These are phyloP conservation scores for Chaetomium sp. DNA, from an alignment of 2,329 filamentous ascomycete genomes.

Conservation along the genomic window DNA sequence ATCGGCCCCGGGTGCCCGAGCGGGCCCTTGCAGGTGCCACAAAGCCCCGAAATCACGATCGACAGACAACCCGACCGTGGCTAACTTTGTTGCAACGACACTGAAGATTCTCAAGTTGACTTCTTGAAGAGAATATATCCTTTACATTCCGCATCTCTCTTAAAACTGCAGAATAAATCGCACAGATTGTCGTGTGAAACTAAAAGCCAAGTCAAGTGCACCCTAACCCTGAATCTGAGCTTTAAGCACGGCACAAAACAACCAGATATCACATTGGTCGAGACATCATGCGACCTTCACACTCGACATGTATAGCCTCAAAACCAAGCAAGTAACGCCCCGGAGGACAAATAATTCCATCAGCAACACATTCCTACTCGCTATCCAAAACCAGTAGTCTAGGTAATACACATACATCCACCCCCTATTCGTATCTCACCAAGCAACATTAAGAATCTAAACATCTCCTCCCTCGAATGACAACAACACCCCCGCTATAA, in stretches of 20 bases:
- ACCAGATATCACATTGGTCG: background rate
- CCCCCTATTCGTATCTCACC: background rate
- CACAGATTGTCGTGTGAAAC: background rate
- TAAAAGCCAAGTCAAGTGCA: background rate
- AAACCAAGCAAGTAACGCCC: slow-evolving; percentile 6
- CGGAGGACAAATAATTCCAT: slow-evolving; percentile 3
- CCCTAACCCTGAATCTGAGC: background rate
- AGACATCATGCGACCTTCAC: background rate
- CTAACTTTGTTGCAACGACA: slow-evolving; percentile 12
- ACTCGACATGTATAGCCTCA: background rate
- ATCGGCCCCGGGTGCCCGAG: background rate
- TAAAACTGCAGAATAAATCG: background rate
- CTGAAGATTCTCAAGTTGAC: background rate
- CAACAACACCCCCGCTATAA: background rate
- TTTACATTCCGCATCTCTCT: too few relatives aligned
- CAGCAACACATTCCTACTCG: background rate
- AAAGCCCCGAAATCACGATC: slow-evolving; percentile 3
- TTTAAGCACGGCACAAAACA: too few relatives aligned
- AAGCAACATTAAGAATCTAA: background rate
- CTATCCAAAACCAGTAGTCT: background rate
- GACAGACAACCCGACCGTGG: background rate
- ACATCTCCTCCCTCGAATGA: background rate
- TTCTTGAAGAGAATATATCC: background rate
- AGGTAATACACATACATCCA: background rate
- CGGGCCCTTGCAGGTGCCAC: background rate